Percentiles rank a stretch among this genome's conserved stretches.
phyloP scores from a whole-genome alignment of 2,329 filamentous ascomycete genomes.

The Fusarium sp. region DNA sequence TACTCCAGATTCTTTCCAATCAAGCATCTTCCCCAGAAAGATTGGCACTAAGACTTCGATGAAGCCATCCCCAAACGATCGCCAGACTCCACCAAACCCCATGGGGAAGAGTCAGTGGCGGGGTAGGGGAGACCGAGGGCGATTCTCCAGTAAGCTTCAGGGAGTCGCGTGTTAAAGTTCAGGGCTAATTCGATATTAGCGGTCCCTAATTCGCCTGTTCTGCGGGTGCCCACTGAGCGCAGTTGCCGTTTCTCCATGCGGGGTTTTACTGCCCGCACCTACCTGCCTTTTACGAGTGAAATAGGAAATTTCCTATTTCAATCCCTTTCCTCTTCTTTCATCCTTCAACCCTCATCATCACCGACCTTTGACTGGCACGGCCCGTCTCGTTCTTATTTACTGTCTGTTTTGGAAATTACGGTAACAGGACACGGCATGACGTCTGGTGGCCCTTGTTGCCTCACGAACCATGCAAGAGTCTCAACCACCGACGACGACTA shows the following conservation, averaged over 20 bases:
- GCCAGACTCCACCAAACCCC: slow-evolving; percentile 17
- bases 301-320: slow-evolving; percentile 37
- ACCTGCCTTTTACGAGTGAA: slow-evolving; percentile 31
- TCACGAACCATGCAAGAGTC: slow-evolving; percentile 42
- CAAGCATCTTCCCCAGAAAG: slow-evolving; percentile 23
- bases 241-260: slow-evolving; percentile 8
- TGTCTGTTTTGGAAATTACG: slow-evolving; percentile 1
- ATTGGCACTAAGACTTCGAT: slow-evolving; percentile 19
- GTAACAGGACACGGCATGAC: slow-evolving; percentile 16
- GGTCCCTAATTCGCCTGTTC: slow-evolving; percentile 12
- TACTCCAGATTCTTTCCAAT: slow-evolving; percentile 9
- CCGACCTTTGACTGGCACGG: slow-evolving; percentile 10
- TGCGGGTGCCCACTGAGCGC: background rate
- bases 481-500: slow-evolving; percentile 15
- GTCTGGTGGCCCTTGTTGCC: slow-evolving; percentile 7
- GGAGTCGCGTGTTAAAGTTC: slow-evolving; percentile 15
- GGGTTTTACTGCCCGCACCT: slow-evolving; percentile 5
- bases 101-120: slow-evolving; percentile 33
- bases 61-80: slow-evolving; percentile 24
- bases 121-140: background rate
- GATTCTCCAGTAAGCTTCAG: slow-evolving; percentile 12
- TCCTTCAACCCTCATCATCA: slow-evolving; percentile 20
- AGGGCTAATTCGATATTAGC: background rate
- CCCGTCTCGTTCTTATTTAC: slow-evolving; percentile 8
- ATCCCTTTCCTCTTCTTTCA: slow-evolving; percentile 5